These are phyloP conservation scores for Juglanconis oblonga DNA, from an alignment of 2,329 filamentous ascomycete species.

Conservation along the genomic window DNA sequence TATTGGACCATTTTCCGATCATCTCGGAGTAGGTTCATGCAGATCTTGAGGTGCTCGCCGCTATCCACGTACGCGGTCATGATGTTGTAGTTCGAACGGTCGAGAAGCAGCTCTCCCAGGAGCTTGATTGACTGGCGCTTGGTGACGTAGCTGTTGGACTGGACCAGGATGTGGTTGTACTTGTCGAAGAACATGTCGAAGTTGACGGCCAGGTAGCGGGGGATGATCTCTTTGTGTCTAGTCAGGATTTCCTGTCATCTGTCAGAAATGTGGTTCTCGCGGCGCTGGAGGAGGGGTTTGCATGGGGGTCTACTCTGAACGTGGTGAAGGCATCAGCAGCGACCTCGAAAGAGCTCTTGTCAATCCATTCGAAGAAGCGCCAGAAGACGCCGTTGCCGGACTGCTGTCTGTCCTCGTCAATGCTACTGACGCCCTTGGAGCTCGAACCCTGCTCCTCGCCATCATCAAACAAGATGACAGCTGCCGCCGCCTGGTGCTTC, in stretches of 20 bases:
- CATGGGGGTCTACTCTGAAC: constrained; percentile 66
- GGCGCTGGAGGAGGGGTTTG: not conserved
- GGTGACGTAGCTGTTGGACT: constrained; percentile 94
- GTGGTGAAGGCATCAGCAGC: constrained; percentile 97
- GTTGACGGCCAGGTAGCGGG: constrained; percentile 82
- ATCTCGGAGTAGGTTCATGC: constrained; percentile 94
- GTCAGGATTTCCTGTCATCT: constrained; percentile 77
- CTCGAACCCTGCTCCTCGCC: constrained; percentile 68
- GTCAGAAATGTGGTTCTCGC: not conserved
- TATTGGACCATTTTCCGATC: constrained; percentile 99
- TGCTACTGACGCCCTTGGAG: constrained; percentile 71
- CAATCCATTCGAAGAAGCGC: constrained; percentile 97
- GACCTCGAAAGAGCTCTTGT: constrained; percentile 93
- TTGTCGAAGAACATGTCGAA: constrained; percentile 90
- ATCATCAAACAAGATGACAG: constrained; percentile 90
- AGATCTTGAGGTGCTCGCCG: constrained; percentile 93
- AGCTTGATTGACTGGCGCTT: constrained; percentile 98
- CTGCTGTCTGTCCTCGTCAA: constrained; percentile 73
- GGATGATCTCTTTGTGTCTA: constrained; percentile 87
- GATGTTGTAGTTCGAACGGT: constrained; percentile 93
- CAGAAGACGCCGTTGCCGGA: constrained; percentile 87
- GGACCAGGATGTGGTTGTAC: constrained; percentile 84
- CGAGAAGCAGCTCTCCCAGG: constrained; percentile 88
- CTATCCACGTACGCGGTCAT: constrained; percentile 97
- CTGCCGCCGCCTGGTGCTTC: constrained; percentile 87